A percentile compares a stretch with the other conserved stretches of the same genome.
Evolutionary conservation across 495 filamentous ascomycete genomes (phyloP).

Genomic region (Eremomyces bilateralis): DNA sequence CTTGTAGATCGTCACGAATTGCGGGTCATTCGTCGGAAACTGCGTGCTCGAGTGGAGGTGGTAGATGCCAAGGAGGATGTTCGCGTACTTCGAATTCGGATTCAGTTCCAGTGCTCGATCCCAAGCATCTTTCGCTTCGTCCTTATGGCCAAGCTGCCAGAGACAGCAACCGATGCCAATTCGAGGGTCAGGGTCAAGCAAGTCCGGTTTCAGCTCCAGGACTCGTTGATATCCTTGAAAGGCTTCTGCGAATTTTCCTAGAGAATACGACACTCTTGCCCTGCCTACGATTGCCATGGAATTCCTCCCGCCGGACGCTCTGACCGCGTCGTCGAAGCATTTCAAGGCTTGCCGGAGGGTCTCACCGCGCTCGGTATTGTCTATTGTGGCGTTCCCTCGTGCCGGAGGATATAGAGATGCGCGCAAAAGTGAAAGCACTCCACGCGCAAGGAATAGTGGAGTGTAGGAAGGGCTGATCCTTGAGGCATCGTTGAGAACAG

Average conservation of each 20-base stretch:
- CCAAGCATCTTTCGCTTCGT: conserved; percentile 78
- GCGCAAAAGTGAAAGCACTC: conserved; percentile 69
- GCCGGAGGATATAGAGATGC: conserved; percentile 63
- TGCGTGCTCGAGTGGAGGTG: conserved; percentile 66
- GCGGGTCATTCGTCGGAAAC: conserved; percentile 50
- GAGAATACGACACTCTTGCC: conserved; percentile 60
- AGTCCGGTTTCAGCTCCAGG: conserved; percentile 56
- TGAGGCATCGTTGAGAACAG: conserved; percentile 76
- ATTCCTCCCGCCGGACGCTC: conserved; percentile 62
- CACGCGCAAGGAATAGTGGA: conserved; percentile 75
- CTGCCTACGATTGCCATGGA: conserved; percentile 78
- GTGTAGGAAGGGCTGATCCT: conserved; percentile 83
- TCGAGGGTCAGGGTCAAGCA: conserved; percentile 85
- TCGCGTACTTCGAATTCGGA: conserved; percentile 72
- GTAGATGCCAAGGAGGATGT: conserved; percentile 72
- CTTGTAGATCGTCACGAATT: conserved; percentile 65
- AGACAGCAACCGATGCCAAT: conserved; percentile 90
- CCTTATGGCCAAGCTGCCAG: conserved; percentile 86
- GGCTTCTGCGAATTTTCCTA: conserved; percentile 64
- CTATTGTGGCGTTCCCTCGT: conserved; percentile 33
- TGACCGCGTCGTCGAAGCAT: conserved; percentile 79
- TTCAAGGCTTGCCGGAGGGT: conserved; percentile 64
- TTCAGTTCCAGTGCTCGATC: conserved; percentile 71
- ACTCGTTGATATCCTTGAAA: conserved; percentile 71
- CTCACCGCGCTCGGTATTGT: conserved; percentile 53